Base-by-base conservation (phyloP, 2,329 filamentous ascomycete species). In the Hypoxylon sp. region DNA sequence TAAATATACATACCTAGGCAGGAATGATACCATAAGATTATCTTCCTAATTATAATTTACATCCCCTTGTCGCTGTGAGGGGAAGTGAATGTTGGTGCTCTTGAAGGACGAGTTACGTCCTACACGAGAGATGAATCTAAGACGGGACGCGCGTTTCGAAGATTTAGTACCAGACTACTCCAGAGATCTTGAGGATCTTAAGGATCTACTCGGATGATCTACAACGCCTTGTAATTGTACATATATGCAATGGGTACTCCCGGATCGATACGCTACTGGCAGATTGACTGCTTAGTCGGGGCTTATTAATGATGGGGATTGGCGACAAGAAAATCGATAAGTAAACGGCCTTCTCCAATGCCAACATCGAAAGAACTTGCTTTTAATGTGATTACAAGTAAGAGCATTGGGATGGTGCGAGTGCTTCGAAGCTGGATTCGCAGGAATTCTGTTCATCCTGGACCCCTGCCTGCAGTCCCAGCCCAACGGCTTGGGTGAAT, bases 401-500 rank as follows among this genome's bases (percentile, higher is more conserved):
- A 59, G 37, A 60, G 58, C 55, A 63, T 62, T 55, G 44, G 42
- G 53, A 57, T 62, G 52, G 50, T 39, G 56, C 59, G 35, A 57
- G 53, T 56, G 33, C 62, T 50, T 65, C 46, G 52, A 62, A 63
- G 60, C 63, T 57, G 44, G 64, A 65, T 65, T 68, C 47, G 57
- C 39, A 67, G 54, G 62, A 68, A 63, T 66, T 58, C 57, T 39
- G 55, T 70, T 70, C 62, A 70, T 63, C 71, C 66, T 44, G 33
- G 63, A 67, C 64, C 68, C 70, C 65, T 69, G 70, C 60, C 55
- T 64, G 68, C 66, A 67, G 65, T 70, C 69, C 71, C 71, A 73
- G 70, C 61, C 71, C 71, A 72, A 69, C 71, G 71, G 71, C 65
- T 59, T 73, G 71, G 71, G 71, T 73, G 60, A 56, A 68, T 72